Conservation (phyloP, 2,329 filamentous ascomycete genomes). For the Trichocomaceae sp. region DNA sequence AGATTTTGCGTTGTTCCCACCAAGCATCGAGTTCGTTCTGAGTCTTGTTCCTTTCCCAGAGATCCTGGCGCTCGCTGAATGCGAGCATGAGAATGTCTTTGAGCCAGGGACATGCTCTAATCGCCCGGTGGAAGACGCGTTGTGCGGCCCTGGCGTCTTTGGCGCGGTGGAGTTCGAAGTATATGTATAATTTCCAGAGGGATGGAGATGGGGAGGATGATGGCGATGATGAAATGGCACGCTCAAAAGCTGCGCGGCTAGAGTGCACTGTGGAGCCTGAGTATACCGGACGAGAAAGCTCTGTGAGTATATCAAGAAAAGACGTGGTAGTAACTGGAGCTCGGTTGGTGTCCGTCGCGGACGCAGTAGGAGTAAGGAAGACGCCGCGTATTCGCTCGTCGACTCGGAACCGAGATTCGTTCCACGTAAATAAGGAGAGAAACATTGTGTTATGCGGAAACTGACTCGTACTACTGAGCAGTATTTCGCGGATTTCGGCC, state of each 20-base stretch:
- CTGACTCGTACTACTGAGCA: constrained; percentile 53
- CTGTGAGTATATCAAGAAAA: constrained; percentile 51
- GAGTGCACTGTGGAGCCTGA: constrained; percentile 46
- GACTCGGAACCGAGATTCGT: constrained; percentile 64
- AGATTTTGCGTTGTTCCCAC: constrained; percentile 48
- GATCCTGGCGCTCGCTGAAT: constrained; percentile 34
- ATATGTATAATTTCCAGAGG: constrained; percentile 48
- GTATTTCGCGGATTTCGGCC: constrained; percentile 54
- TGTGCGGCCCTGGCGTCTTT: constrained; percentile 41
- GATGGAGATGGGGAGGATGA: constrained; percentile 21
- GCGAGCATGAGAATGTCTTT: constrained; percentile 55
- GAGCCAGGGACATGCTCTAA: constrained; percentile 56
- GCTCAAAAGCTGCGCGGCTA: constrained; percentile 50
- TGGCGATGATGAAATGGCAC: constrained; percentile 36
- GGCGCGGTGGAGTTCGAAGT: constrained; percentile 42
- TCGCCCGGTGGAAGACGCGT: constrained; percentile 49
- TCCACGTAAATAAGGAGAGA: constrained; percentile 64
- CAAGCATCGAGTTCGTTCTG: constrained; percentile 25
- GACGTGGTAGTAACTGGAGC: constrained; percentile 43
- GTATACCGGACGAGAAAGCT: constrained; percentile 42
- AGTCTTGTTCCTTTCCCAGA: constrained; percentile 11
- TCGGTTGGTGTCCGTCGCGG: constrained; percentile 13
- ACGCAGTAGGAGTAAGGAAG: constrained; percentile 39
- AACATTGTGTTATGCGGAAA: constrained; percentile 76
- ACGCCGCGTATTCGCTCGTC: constrained; percentile 69